Percentiles rank a stretch among this genome's conserved stretches.
Conservation (phyloP, 176 grass and related monocot genomes). For the Phyllostachys edulis region DNA sequence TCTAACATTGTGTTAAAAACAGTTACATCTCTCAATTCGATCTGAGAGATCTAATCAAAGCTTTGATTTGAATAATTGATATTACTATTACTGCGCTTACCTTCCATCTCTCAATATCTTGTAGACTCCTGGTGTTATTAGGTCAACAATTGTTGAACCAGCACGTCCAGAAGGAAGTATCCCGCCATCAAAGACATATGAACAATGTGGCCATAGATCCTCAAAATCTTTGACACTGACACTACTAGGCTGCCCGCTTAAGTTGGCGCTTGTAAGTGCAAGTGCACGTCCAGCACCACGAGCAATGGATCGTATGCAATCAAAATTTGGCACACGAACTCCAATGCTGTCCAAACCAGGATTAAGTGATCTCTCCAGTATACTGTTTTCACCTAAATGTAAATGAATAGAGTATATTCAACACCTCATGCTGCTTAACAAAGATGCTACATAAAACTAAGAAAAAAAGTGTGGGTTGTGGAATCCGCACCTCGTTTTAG, state of each 20-base stretch:
- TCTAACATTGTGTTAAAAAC: neutral
- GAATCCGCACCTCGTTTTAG: conserved; percentile 71
- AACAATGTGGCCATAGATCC: conserved; percentile 75
- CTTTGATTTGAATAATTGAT: neutral
- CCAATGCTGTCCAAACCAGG: conserved; percentile 85
- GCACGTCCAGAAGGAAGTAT: conserved; percentile 72
- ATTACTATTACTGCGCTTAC: conserved; percentile 30
- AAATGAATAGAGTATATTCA: conserved; percentile 17
- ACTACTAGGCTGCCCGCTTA: conserved; percentile 72
- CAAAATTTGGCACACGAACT: conserved; percentile 71
- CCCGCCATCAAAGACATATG: conserved; percentile 84
- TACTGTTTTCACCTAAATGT: conserved; percentile 58
- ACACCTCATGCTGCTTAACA: conserved; percentile 17
- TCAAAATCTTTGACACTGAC: conserved; percentile 73
- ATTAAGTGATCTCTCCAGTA: conserved; percentile 79
- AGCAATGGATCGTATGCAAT: conserved; percentile 74
- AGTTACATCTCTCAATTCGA: neutral
- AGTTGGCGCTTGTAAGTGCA: conserved; percentile 90
- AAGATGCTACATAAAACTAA: neutral
- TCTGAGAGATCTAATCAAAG: neutral
- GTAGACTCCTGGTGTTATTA: conserved; percentile 66
- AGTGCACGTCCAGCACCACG: conserved; percentile 79
- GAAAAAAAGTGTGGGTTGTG: neutral
- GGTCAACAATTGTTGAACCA: conserved; percentile 93
- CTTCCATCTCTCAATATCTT: conserved; percentile 92